These are phyloP conservation scores for Penicillium sp. DNA, from an alignment of 2,329 filamentous ascomycete genomes.

Conservation along the genomic window DNA sequence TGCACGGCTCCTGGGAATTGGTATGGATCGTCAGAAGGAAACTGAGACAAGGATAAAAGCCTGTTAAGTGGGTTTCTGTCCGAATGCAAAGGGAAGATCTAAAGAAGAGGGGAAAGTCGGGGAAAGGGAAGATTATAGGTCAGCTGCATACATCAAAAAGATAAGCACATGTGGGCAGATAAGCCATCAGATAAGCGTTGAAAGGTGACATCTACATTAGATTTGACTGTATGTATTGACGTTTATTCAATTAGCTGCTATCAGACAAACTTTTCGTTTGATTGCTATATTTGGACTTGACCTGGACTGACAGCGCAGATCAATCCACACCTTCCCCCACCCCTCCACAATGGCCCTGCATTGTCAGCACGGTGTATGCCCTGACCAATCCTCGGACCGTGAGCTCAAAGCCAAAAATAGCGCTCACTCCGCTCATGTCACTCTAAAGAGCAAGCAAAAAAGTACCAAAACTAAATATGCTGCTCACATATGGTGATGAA, in stretches of 20 bases:
- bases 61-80: neutral
- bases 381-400: neutral
- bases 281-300: neutral
- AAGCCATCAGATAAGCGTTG: neutral
- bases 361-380: neutral
- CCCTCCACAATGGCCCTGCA: neutral
- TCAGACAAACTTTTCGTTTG: neutral
- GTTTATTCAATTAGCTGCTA: neutral
- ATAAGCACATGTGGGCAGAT: constrained; percentile 3
- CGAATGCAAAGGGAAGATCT: neutral
- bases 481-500: constrained; percentile 26
- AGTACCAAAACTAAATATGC: neutral
- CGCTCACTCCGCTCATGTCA: neutral
- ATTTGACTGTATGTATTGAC: neutral
- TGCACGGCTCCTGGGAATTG: no score
- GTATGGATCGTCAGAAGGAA: neutral
- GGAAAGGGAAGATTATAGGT: neutral
- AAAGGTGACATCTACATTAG: neutral
- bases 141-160: neutral
- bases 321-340: neutral
- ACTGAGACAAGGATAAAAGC: neutral
- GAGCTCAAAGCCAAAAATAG: neutral
- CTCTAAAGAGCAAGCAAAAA: neutral
- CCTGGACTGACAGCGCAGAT: neutral
- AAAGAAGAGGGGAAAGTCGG: constrained; percentile 7